Conservation (phyloP, 176 grass and related monocot genomes). For the Triticum dicoccoides region DNA sequence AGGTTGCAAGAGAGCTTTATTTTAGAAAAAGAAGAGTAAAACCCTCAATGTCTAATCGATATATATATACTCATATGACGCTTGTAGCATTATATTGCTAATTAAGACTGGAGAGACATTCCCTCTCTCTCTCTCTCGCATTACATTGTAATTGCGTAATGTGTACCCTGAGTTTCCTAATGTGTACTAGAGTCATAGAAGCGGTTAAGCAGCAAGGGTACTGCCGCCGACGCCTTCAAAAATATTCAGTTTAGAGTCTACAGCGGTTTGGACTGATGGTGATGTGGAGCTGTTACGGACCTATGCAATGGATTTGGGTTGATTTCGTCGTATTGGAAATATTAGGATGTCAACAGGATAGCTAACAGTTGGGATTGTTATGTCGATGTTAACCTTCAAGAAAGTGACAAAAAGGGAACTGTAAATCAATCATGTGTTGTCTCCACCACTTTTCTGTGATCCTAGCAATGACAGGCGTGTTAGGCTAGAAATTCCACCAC, state of each 20-base stretch:
- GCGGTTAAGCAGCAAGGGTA: neutral
- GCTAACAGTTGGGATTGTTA: neutral
- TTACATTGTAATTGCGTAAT: neutral
- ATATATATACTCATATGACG: neutral
- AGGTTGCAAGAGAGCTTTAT: too few relatives aligned
- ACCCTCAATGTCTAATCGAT: neutral
- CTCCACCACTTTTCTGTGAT: too few relatives aligned
- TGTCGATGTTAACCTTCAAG: neutral
- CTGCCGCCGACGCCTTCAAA: neutral
- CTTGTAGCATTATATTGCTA: neutral
- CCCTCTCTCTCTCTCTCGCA: neutral
- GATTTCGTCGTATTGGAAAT: neutral
- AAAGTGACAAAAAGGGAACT: neutral
- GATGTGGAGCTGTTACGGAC: too few relatives aligned
- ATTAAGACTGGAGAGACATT: neutral
- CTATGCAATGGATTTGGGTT: too few relatives aligned
- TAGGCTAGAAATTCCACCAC: too few relatives aligned
- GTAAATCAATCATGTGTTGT: too few relatives aligned
- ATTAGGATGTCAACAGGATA: neutral
- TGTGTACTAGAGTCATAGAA: neutral
- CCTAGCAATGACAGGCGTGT: too few relatives aligned
- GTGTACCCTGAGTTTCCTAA: neutral
- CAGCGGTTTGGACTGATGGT: too few relatives aligned
- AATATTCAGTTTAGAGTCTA: neutral
- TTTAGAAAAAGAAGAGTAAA: too few relatives aligned